These are phyloP conservation scores for Fusarium odoratissimum DNA, from an alignment of 2,329 filamentous ascomycete genomes.

Conservation along the genomic window DNA sequence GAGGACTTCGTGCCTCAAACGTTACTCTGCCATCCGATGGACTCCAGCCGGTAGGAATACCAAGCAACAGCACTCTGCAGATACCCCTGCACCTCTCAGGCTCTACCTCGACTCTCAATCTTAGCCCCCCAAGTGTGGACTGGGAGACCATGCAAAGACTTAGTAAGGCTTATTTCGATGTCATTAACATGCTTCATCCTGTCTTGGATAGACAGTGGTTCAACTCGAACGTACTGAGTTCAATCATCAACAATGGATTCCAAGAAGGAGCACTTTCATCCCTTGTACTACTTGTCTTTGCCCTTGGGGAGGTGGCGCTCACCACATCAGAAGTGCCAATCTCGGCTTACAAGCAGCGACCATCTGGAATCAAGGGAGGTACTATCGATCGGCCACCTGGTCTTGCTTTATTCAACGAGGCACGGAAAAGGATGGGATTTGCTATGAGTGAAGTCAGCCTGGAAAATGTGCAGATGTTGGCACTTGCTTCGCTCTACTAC, in stretches of 20 bases:
- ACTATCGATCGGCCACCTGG: slow-evolving; percentile 64
- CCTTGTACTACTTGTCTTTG: slow-evolving; percentile 67
- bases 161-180: slow-evolving; percentile 68
- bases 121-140: slow-evolving; percentile 49
- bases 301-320: slow-evolving; percentile 68
- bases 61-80: slow-evolving; percentile 32
- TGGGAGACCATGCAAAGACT: slow-evolving; percentile 63
- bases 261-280: slow-evolving; percentile 62
- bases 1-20: slow-evolving; percentile 40
- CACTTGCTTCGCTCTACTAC: slow-evolving; percentile 67
- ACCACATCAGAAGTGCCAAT: slow-evolving; percentile 61
- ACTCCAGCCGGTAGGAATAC: slow-evolving; percentile 34
- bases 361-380: slow-evolving; percentile 66
- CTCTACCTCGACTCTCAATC: slow-evolving; percentile 22
- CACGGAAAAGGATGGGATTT: slow-evolving; percentile 69
- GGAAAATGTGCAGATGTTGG: slow-evolving; percentile 69
- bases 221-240: slow-evolving; percentile 57
- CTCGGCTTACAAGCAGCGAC: slow-evolving; percentile 55
- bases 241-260: slow-evolving; percentile 58
- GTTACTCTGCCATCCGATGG: slow-evolving; percentile 38
- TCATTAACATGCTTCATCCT: slow-evolving; percentile 68
- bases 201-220: slow-evolving; percentile 69
- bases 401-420: slow-evolving; percentile 70
- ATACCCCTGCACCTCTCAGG: slow-evolving; percentile 38
- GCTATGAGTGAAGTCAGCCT: slow-evolving; percentile 65